A percentile compares a stretch with the other conserved stretches of the same genome.
Conservation (phyloP, 768 basidiomycete species). For the Solioccasus polychromus region DNA sequence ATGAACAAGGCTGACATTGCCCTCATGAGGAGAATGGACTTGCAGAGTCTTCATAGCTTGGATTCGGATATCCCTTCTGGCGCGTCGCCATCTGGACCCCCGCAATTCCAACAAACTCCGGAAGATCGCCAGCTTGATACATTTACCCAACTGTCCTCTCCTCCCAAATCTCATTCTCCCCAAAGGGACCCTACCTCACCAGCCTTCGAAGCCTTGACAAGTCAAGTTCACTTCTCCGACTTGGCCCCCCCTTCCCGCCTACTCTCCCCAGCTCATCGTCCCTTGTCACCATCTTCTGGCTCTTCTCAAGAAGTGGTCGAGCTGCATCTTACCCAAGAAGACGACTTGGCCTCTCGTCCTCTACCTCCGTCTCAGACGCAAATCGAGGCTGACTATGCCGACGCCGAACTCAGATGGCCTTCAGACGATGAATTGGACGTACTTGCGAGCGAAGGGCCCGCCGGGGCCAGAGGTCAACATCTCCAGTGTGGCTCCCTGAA, state of each 20-base stretch:
- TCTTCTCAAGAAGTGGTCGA: slow-evolving; percentile 45
- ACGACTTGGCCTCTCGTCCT: slow-evolving; percentile 12
- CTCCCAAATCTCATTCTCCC: slow-evolving; percentile 11
- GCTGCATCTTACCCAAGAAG: slow-evolving; percentile 46
- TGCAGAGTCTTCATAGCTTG: slow-evolving; percentile 32
- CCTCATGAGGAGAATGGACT: slow-evolving; percentile 35
- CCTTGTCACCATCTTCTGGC: slow-evolving; percentile 29
- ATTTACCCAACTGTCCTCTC: slow-evolving; percentile 24
- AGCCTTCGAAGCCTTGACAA: slow-evolving; percentile 14
- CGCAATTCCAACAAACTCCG: background rate
- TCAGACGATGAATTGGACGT: slow-evolving; percentile 20
- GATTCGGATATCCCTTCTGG: slow-evolving; percentile 12
- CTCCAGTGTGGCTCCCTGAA: slow-evolving; percentile 23
- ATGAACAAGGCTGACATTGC: slow-evolving; percentile 44
- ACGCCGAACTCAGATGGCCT: slow-evolving; percentile 28
- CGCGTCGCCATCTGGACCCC: background rate
- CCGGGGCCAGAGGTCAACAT: slow-evolving; percentile 10
- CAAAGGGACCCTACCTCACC: slow-evolving; percentile 19
- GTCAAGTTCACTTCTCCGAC: slow-evolving; percentile 3
- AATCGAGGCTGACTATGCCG: slow-evolving; percentile 6
- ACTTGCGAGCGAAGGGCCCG: background rate
- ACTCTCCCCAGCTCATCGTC: slow-evolving; percentile 6
- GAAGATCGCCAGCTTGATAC: slow-evolving; percentile 10
- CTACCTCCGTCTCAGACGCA: slow-evolving; percentile 1
- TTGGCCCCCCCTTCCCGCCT: slow-evolving; percentile 5